These are phyloP conservation scores for Trypanosoma lewisi DNA, from an alignment of 208 protist species.

Conservation along the genomic window DNA sequence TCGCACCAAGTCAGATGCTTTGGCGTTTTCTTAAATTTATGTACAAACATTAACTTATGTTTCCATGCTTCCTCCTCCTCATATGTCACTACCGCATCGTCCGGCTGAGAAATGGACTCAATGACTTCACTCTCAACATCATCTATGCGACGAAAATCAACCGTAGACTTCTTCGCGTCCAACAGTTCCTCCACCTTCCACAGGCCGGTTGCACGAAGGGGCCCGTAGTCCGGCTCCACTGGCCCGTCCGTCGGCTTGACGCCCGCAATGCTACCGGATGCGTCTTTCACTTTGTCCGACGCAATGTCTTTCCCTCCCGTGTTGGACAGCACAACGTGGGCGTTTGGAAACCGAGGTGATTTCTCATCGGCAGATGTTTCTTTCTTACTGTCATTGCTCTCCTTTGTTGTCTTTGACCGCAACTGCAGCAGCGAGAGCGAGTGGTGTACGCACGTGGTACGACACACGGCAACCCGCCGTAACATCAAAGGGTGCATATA, in stretches of 20 bases:
- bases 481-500: conserved; percentile 3
- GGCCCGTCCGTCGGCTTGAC: conserved; percentile 39
- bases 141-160: conserved; percentile 86
- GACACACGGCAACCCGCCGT: conserved; percentile 1
- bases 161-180: conserved; percentile 61
- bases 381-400: background rate
- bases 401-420: background rate
- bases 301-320: background rate
- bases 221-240: conserved; percentile 73
- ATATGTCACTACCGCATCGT: conserved; percentile 71
- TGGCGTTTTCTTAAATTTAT: conserved; percentile 84
- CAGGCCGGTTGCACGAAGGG: conserved; percentile 66
- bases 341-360: background rate
- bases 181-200: conserved; percentile 81
- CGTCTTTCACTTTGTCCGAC: background rate
- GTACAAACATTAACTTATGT: conserved; percentile 87
- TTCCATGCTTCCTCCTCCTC: conserved; percentile 85
- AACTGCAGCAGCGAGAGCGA: background rate
- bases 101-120: conserved; percentile 47
- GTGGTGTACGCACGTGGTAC: background rate
- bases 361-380: background rate
- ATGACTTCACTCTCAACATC: conserved; percentile 85
- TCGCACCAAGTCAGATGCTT: conserved; percentile 89
- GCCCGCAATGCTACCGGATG: background rate
- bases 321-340: conserved; percentile 7